phyloP scores from a whole-genome alignment of 2,329 filamentous ascomycete species.

The Apiospora hydei region DNA sequence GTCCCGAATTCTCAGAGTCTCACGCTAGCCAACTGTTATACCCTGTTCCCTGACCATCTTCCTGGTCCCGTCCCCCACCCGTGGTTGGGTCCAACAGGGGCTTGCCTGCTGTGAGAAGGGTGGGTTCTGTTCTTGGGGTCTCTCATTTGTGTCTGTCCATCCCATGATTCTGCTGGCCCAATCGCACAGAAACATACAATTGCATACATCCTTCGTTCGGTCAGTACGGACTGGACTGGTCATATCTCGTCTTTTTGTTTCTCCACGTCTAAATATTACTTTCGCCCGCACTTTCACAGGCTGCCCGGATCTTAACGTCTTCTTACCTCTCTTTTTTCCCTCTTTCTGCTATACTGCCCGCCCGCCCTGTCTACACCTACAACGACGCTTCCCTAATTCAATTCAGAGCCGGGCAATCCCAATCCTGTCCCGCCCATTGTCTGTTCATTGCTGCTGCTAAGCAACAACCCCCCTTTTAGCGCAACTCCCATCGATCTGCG shows the following conservation, averaged over 20 bases:
- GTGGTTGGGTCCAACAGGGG: constrained; percentile 25
- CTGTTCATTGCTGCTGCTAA: not conserved
- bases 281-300: constrained; percentile 20
- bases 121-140: constrained; percentile 23
- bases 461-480: constrained; percentile 1
- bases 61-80: constrained; percentile 26
- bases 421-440: not conserved
- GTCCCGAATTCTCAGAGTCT: constrained; percentile 18
- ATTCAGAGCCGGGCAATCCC: not conserved
- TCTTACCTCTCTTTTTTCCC: not conserved
- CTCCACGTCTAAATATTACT: constrained; percentile 24
- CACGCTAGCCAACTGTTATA: constrained; percentile 24
- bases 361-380: not conserved
- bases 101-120: constrained; percentile 12
- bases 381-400: constrained; percentile 4
- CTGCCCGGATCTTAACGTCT: not conserved
- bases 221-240: constrained; percentile 25
- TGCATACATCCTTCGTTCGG: constrained; percentile 26
- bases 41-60: constrained; percentile 25
- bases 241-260: constrained; percentile 26
- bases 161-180: constrained; percentile 24
- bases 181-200: constrained; percentile 29
- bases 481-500: constrained; percentile 2
- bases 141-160: constrained; percentile 27
- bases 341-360: not conserved